These are phyloP conservation scores for Coemansia aciculifera DNA, from an alignment of 192 early-diverging fungal species.

Conservation along the genomic window DNA sequence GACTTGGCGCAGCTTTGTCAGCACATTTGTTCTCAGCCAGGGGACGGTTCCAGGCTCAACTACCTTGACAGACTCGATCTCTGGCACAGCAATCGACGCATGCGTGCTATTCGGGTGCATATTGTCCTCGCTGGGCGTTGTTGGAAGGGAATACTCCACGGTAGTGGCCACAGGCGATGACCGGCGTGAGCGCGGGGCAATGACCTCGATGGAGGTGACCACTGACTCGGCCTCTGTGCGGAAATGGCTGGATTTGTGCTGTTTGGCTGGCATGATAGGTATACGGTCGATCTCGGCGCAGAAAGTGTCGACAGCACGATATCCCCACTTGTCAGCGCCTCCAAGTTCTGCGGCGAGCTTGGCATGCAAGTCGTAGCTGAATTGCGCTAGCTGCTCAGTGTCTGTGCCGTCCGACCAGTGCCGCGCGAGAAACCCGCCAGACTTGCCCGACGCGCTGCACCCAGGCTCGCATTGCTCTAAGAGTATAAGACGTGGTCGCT, in stretches of 20 bases:
- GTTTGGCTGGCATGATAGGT: conserved; percentile 45
- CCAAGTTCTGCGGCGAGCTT: conserved; percentile 43
- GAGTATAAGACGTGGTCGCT: conserved; percentile 45
- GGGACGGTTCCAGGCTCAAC: conserved; percentile 39
- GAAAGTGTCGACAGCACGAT: conserved; percentile 43
- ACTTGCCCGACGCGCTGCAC: conserved; percentile 53
- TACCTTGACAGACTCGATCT: conserved; percentile 33
- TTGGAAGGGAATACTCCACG: conserved; percentile 20
- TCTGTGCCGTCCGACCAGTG: conserved; percentile 56
- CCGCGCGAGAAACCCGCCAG: conserved; percentile 52
- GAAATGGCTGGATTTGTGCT: conserved; percentile 37
- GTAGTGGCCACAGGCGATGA: conserved; percentile 18
- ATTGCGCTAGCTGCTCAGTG: conserved; percentile 52
- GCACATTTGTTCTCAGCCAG: conserved; percentile 37
- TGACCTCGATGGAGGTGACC: conserved; percentile 52
- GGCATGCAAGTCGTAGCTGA: conserved; percentile 53
- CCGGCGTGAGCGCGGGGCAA: conserved; percentile 28
- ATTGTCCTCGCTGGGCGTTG: conserved; percentile 15
- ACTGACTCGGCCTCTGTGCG: conserved; percentile 40
- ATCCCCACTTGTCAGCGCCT: conserved; percentile 46
- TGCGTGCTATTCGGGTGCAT: conserved; percentile 38
- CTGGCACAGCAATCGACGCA: conserved; percentile 45
- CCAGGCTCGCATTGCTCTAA: conserved; percentile 51
- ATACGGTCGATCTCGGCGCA: conserved; percentile 53
- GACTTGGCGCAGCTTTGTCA: conserved; percentile 47